A percentile compares a stretch with the other conserved stretches of the same genome.
Evolutionary conservation across 768 basidiomycete species (phyloP).

Genomic region (Floccularia luteovirens): DNA sequence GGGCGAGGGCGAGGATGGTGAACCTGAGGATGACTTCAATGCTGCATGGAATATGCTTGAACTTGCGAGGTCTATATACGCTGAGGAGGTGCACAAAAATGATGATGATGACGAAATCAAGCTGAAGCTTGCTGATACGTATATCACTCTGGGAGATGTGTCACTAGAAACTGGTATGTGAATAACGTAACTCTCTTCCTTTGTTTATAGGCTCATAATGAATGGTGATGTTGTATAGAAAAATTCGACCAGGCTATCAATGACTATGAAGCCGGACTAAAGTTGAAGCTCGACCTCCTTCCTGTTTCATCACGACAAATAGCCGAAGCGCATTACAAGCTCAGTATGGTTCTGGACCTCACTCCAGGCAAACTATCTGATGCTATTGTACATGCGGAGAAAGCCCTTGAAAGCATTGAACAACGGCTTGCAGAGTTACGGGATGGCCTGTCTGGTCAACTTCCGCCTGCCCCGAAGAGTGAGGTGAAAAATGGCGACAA

Average conservation of each 20-base stretch:
- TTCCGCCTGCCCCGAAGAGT: conserved; percentile 20
- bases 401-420: conserved; percentile 73
- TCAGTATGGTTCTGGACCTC: conserved; percentile 89
- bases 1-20: conserved; percentile 60
- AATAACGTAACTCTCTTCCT: neutral
- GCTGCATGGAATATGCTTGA: conserved; percentile 98
- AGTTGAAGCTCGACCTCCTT: conserved; percentile 65
- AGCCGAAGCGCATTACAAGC: conserved; percentile 90
- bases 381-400: conserved; percentile 75
- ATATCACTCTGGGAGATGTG: conserved; percentile 90
- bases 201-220: conserved; percentile 4
- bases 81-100: conserved; percentile 46
- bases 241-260: conserved; percentile 93
- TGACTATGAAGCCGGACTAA: conserved; percentile 76
- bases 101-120: conserved; percentile 56
- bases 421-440: conserved; percentile 56
- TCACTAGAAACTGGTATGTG: conserved; percentile 86
- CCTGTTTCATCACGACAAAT: conserved; percentile 89
- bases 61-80: conserved; percentile 81
- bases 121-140: conserved; percentile 87
- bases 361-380: conserved; percentile 79
- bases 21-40: conserved; percentile 96
- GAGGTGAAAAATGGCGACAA: conserved; percentile 36
- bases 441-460: conserved; percentile 31
- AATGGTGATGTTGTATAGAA: conserved; percentile 38